Evolutionary conservation across 2,329 filamentous ascomycete species (phyloP).

Genomic region (Fusarium graminum): DNA sequence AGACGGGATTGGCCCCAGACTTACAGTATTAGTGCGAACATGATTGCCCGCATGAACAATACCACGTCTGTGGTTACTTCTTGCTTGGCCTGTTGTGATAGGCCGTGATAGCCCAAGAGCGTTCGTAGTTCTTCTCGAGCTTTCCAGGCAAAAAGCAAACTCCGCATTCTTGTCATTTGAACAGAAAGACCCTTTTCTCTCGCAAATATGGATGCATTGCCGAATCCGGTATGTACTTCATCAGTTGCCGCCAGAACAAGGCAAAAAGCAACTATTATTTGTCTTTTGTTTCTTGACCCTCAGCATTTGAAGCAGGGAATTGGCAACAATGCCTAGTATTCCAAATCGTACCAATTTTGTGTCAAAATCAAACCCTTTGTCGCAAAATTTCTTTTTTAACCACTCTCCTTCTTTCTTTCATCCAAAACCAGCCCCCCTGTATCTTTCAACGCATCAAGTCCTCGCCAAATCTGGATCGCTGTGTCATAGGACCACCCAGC

Average conservation of each 20-base stretch:
- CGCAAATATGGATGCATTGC: background rate
- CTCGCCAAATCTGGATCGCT: constrained; percentile 3
- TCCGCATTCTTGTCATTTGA: no score
- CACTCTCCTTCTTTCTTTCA: background rate
- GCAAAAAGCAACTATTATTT: constrained; percentile 25
- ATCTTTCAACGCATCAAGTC: constrained; percentile 1
- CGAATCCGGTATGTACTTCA: constrained; percentile 29
- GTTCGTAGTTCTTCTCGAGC: constrained; percentile 9
- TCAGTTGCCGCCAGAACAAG: constrained; percentile 5
- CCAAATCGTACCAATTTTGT: constrained; percentile 4
- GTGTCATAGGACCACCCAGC: background rate
- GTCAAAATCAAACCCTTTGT: constrained; percentile 1
- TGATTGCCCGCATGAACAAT: constrained; percentile 40
- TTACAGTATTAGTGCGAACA: constrained; percentile 33
- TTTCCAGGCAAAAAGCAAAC: constrained; percentile 31
- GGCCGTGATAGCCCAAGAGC: constrained; percentile 1
- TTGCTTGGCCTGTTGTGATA: constrained; percentile 27
- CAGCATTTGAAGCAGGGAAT: background rate
- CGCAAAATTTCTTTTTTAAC: background rate
- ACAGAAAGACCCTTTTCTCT: no score
- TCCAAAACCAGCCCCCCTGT: background rate
- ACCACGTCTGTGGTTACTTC: constrained; percentile 17
- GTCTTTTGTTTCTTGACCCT: background rate
- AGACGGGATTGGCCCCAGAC: constrained; percentile 20
- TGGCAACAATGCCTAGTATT: constrained; percentile 1